A percentile compares a stretch with the other conserved stretches of the same genome.
Conservation (phyloP, 2,329 filamentous ascomycete genomes). For the Macrophomina pseudophaseolina region DNA sequence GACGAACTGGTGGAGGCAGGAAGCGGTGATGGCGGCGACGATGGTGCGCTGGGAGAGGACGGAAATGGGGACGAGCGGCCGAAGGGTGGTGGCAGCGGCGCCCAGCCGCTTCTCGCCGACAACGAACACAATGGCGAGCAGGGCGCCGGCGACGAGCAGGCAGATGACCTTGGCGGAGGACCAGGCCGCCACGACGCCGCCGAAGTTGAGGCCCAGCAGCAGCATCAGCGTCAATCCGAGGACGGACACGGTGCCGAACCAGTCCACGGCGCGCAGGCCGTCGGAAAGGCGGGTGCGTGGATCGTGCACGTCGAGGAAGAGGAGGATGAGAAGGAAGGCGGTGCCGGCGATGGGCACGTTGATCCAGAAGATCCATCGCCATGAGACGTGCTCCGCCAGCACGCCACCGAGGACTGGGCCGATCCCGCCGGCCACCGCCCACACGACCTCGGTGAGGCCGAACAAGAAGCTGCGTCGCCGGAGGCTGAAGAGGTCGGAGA, state of each 20-base stretch:
- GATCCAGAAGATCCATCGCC: constrained; percentile 63
- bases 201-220: constrained; percentile 60
- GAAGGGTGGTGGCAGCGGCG: constrained; percentile 64
- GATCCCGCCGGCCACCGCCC: constrained; percentile 59
- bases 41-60: constrained; percentile 54
- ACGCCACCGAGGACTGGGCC: constrained; percentile 61
- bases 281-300: constrained; percentile 55
- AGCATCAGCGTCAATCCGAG: constrained; percentile 51
- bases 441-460: constrained; percentile 58
- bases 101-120: constrained; percentile 68
- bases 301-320: constrained; percentile 62
- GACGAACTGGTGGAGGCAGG: constrained; percentile 51
- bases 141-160: constrained; percentile 57
- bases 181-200: constrained; percentile 60
- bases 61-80: too few relatives aligned
- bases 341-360: constrained; percentile 59
- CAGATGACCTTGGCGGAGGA: constrained; percentile 60
- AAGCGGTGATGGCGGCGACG: constrained; percentile 60
- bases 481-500: constrained; percentile 61
- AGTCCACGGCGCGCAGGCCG: constrained; percentile 60
- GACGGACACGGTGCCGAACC: constrained; percentile 55
- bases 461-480: constrained; percentile 55
- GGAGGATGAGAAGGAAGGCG: constrained; percentile 55
- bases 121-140: constrained; percentile 60
- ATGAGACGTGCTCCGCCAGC: constrained; percentile 52